phyloP scores from a whole-genome alignment of 306 rosid genomes.

The Vigna nakashimae region DNA sequence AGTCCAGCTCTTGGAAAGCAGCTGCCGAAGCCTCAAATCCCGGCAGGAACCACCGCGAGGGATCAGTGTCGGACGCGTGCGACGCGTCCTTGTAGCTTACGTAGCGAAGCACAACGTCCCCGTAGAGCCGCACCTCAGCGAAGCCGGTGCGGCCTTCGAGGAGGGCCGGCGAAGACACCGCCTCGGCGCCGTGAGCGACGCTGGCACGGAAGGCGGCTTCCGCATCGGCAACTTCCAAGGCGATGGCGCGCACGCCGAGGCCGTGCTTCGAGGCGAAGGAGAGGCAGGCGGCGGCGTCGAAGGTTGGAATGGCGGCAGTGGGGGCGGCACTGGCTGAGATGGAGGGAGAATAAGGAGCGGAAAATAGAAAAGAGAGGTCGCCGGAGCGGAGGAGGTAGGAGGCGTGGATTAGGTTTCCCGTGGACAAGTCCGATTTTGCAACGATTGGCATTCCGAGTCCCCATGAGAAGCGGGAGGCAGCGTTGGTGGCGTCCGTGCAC shows the following conservation, averaged over 20 bases:
- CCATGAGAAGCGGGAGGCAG: constrained; percentile 78
- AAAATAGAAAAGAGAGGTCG: constrained; percentile 84
- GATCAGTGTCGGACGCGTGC: constrained; percentile 25
- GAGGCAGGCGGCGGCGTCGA: constrained; percentile 57
- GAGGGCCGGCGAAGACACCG: constrained; percentile 51
- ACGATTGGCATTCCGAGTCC: constrained; percentile 84
- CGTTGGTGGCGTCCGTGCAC: constrained; percentile 88
- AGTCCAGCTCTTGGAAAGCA: constrained; percentile 59
- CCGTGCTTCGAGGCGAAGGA: constrained; percentile 74
- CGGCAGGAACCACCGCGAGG: constrained; percentile 65
- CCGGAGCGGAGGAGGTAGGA: constrained; percentile 94
- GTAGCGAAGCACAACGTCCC: constrained; percentile 87
- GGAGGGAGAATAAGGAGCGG: constrained; percentile 81
- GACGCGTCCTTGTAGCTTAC: constrained; percentile 58
- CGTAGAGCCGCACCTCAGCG: constrained; percentile 80
- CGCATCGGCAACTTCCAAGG: constrained; percentile 77
- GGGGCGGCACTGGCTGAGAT: constrained; percentile 50
- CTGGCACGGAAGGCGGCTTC: constrained; percentile 64
- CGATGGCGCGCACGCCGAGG: constrained; percentile 82
- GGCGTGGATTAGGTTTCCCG: constrained; percentile 78
- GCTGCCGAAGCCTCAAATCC: constrained; percentile 65
- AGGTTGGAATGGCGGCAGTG: constrained; percentile 70
- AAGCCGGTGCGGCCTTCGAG: constrained; percentile 56
- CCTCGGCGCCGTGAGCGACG: constrained; percentile 68
- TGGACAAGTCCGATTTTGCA: constrained; percentile 85